Evolutionary conservation across 2,329 filamentous ascomycete species (phyloP).

Genomic region (Colletotrichum sp.): DNA sequence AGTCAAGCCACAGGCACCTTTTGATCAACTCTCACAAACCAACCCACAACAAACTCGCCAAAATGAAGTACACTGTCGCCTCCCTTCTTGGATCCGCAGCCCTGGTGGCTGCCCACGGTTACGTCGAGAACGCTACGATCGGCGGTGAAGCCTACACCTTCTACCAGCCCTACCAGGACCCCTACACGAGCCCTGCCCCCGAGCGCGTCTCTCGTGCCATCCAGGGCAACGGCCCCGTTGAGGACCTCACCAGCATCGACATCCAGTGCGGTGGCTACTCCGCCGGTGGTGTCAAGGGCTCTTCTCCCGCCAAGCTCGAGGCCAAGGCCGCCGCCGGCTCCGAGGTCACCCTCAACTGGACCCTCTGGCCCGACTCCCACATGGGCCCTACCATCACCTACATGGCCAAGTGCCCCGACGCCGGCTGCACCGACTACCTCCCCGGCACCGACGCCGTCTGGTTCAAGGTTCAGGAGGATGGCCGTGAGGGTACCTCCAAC

Average conservation of each 20-base stretch:
- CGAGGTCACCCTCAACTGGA: slow-evolving; percentile 60
- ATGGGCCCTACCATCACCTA: slow-evolving; percentile 62
- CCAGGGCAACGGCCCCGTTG: slow-evolving; percentile 62
- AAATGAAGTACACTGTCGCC: slow-evolving; percentile 25
- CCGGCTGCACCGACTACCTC: slow-evolving; percentile 53
- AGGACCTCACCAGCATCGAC: slow-evolving; percentile 57
- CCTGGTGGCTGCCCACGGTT: slow-evolving; percentile 53
- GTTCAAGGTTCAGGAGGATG: slow-evolving; percentile 59
- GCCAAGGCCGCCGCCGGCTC: slow-evolving; percentile 58
- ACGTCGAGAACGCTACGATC: slow-evolving; percentile 50
- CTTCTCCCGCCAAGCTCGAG: slow-evolving; percentile 57
- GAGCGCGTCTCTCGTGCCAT: slow-evolving; percentile 60
- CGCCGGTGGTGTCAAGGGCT: slow-evolving; percentile 51
- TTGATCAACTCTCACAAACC: neutral
- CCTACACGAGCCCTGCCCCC: slow-evolving; percentile 43
- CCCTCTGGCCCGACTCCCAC: slow-evolving; percentile 53
- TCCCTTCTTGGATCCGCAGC: slow-evolving; percentile 35
- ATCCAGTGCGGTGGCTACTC: slow-evolving; percentile 61
- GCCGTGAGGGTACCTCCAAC: slow-evolving; percentile 52
- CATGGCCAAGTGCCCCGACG: slow-evolving; percentile 62
- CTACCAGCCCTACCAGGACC: slow-evolving; percentile 45
- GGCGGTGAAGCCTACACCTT: slow-evolving; percentile 36
- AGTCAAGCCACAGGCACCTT: slow-evolving; percentile 6
- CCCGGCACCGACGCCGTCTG: slow-evolving; percentile 53
- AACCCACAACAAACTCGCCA: neutral